These are phyloP conservation scores for Orbilia blumenaviensis DNA, from an alignment of 2,329 filamentous ascomycete genomes.

Conservation along the genomic window DNA sequence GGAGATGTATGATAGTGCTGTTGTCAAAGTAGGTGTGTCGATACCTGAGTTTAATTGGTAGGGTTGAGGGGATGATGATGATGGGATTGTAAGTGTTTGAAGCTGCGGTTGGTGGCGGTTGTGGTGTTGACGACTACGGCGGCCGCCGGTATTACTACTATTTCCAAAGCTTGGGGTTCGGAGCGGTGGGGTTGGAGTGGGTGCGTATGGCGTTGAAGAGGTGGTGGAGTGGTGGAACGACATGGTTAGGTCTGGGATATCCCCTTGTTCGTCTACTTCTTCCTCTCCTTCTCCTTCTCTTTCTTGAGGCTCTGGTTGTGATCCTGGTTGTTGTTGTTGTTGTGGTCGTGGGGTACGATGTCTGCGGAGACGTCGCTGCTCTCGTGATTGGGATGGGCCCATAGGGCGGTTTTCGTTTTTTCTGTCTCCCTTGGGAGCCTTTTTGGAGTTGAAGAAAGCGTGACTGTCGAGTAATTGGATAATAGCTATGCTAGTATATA, in stretches of 20 bases:
- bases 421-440: not conserved
- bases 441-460: not conserved
- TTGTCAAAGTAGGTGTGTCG: slow-evolving; percentile 43
- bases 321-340: not conserved
- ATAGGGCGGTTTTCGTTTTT: slow-evolving; percentile 8
- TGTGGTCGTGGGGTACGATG: not conserved
- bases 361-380: slow-evolving; percentile 35
- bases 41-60: not conserved
- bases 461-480: too few species aligned
- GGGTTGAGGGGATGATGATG: not conserved
- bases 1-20: slow-evolving; percentile 43
- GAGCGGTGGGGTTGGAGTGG: slow-evolving; percentile 18
- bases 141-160: too few species aligned
- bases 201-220: slow-evolving; percentile 7
- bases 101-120: not conserved
- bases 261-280: not conserved
- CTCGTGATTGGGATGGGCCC: slow-evolving; percentile 44
- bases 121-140: not conserved
- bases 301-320: slow-evolving; percentile 8
- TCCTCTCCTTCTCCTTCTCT: not conserved
- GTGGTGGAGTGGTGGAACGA: slow-evolving; percentile 8
- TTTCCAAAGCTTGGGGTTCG: slow-evolving; percentile 15
- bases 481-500: not conserved
- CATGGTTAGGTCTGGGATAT: not conserved
- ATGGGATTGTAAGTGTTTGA: not conserved